Evolutionary conservation across 176 grass and related monocot genomes (phyloP), one percentile per base, ranked within the genome.

Genomic region (Eremochloa ophiuroides): DNA sequence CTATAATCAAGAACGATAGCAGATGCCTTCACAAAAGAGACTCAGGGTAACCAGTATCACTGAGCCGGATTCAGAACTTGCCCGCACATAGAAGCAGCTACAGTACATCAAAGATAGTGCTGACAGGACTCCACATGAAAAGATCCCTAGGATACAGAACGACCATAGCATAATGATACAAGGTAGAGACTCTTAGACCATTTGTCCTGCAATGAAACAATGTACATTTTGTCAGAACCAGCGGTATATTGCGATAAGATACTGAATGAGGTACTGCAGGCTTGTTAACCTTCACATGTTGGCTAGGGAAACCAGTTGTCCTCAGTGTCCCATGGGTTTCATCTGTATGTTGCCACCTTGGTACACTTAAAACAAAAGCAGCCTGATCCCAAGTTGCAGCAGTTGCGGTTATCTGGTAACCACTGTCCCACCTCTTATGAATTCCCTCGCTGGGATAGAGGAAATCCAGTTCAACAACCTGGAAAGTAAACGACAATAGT

Each of bases 391-490:
- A 82, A 30, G 93, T 99, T 70, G 97, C 97, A 80, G 97, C 93
- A 67, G 87, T 88, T 71, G 97, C 80, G 27, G 97, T 96, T 92
- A 99, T 94, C 53, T 93, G 84, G 60, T 90, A 99, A 76, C 97
- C 97, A 83, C 70, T 78, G 42, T 94, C 97, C 97, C 97, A 99
- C 47, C 97, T 87, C 74, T 92, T 91, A 86, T 99, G 97, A 73
- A 99, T 96, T 75, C 97, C 97, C 83, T 99, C 97, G 46, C 93
- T 96, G 70, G 97, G 97, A 80, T 99, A 99, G 22, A 99, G 80
- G 64, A 99, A 99, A 83, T 99, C 97, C 63, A 99, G 85, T 80
- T 99, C 97, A 51, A 99, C 87, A 77, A 96, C 97, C 97, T 99
- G 87, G 47, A 88, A 74, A 76, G 69, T 63, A 38, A 63, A 56